Conservation (phyloP, 208 protist species). For the Angomonas deanei region DNA sequence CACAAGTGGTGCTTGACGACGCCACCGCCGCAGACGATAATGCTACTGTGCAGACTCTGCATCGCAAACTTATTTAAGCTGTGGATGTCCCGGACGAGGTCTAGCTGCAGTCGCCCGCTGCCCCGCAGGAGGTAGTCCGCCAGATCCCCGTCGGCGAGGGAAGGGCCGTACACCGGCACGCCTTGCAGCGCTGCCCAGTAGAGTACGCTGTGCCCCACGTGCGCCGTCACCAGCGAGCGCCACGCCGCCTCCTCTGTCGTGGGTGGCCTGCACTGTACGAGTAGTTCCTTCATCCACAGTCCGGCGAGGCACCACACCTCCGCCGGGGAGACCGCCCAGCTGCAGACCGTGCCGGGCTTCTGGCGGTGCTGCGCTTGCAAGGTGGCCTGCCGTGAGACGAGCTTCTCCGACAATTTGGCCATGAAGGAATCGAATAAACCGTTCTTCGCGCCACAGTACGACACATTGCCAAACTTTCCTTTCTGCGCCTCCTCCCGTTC, state of each 20-base stretch:
- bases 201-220: slow-evolving; percentile 52
- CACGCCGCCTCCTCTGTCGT: not conserved
- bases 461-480: slow-evolving; percentile 55
- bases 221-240: slow-evolving; percentile 22
- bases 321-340: slow-evolving; percentile 64
- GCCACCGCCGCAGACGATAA: slow-evolving; percentile 98
- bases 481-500: too few relatives aligned
- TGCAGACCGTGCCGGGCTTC: slow-evolving; percentile 22
- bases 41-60: slow-evolving; percentile 92
- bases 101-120: slow-evolving; percentile 27
- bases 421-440: slow-evolving; percentile 54
- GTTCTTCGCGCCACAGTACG: slow-evolving; percentile 21
- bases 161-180: slow-evolving; percentile 80
- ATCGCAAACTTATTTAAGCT: slow-evolving; percentile 95
- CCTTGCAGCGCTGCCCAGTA: slow-evolving; percentile 78
- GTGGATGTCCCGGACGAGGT: slow-evolving; percentile 95
- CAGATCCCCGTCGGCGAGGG: slow-evolving; percentile 78
- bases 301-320: slow-evolving; percentile 72
- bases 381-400: not conserved
- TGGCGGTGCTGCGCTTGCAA: slow-evolving; percentile 1
- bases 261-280: slow-evolving; percentile 32
- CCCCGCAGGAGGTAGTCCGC: slow-evolving; percentile 36
- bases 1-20: slow-evolving; percentile 99
- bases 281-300: slow-evolving; percentile 55
- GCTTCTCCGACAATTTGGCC: slow-evolving; percentile 15